Evolutionary conservation across 2,329 filamentous ascomycete genomes (phyloP), one percentile per base, ranked within the genome.

Genomic region (Penicillium digitatum): DNA sequence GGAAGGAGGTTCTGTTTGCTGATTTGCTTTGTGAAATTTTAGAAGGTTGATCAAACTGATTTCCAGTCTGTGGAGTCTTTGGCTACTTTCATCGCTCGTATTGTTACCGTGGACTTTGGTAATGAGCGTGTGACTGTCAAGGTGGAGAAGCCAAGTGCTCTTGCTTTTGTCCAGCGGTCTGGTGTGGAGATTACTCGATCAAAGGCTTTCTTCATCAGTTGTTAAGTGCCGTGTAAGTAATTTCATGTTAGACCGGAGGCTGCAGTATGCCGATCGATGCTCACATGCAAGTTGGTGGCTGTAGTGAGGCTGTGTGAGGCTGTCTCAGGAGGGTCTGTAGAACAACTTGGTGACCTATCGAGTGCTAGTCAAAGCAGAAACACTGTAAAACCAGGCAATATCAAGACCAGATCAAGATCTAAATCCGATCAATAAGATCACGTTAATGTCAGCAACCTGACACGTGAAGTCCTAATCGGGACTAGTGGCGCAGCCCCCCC

Each of bases 11-110:
- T 6, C 1, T 20, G 12, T 57, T 31, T 52, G 38, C 58, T 64
- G 51, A 65, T 55, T 48, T 40, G 49, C 40, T 18, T 50, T 14
- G 24, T 12, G 27, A 10, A 26, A n/a, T 16, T 60, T 57, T 59
- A 77, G 74, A 68, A 66, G 53, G 76, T 81, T 29, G 78, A 81
- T 55, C 69, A 65, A 11, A 79, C 78, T 5, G 67, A 72, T 2
- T 81, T 79, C 63, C 72, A 78, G 62, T 81, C 78, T 0, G 74
- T 81, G 16, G 79, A 81, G 65, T 76, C 79, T 5, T 65, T 81
- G 48, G 79, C 78, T 29, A 78, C 78, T 2, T 75, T 74, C 24
- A 69, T 81, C 29, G 77, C 77, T 29, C 72, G 72, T 46, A 76
- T 76, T 52, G 74, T 73, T 38, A 78, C 77, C 14, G 66, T 77